Evolutionary conservation across 1,139 yeast species (phyloP).

Genomic region (Suhomyces bribrorum): DNA sequence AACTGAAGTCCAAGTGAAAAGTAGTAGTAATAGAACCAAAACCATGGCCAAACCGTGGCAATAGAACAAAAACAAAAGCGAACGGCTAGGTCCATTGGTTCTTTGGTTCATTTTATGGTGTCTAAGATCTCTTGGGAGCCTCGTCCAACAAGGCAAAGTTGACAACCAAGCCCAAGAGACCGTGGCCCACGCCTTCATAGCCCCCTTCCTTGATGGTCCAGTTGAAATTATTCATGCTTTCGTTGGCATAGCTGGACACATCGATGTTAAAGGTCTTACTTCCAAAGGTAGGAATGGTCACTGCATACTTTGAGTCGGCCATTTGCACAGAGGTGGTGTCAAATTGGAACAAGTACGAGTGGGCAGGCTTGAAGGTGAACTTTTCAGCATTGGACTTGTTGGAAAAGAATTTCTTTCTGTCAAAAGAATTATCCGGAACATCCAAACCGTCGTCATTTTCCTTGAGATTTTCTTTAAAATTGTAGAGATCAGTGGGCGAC

Average conservation of each 20-base stretch:
- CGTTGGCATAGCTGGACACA: conserved; percentile 44
- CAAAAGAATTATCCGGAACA: conserved; percentile 33
- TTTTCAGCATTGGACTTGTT: conserved; percentile 30
- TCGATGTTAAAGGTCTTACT: conserved; percentile 42
- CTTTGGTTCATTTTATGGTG: neutral
- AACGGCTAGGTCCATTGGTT: too few relatives aligned
- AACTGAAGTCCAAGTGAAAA: too few relatives aligned
- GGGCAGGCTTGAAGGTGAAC: conserved; percentile 31
- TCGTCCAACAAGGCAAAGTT: conserved; percentile 45
- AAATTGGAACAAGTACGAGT: conserved; percentile 35
- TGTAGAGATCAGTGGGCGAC: conserved; percentile 13
- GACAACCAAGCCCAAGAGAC: conserved; percentile 38
- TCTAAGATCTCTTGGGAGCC: conserved; percentile 1
- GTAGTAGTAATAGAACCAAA: too few relatives aligned
- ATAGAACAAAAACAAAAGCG: neutral
- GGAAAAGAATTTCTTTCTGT: conserved; percentile 38
- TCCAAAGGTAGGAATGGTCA: conserved; percentile 43
- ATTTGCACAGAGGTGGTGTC: conserved; percentile 45
- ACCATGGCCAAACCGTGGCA: too few relatives aligned
- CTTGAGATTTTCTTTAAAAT: conserved; percentile 26
- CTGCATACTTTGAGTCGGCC: conserved; percentile 43
- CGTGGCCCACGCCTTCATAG: conserved; percentile 38
- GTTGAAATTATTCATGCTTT: conserved; percentile 44
- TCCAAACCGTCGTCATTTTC: conserved; percentile 24
- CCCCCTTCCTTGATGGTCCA: conserved; percentile 47